Evolutionary conservation across 2,329 filamentous ascomycete genomes (phyloP).

Genomic region (Achaetomium macrosporum): DNA sequence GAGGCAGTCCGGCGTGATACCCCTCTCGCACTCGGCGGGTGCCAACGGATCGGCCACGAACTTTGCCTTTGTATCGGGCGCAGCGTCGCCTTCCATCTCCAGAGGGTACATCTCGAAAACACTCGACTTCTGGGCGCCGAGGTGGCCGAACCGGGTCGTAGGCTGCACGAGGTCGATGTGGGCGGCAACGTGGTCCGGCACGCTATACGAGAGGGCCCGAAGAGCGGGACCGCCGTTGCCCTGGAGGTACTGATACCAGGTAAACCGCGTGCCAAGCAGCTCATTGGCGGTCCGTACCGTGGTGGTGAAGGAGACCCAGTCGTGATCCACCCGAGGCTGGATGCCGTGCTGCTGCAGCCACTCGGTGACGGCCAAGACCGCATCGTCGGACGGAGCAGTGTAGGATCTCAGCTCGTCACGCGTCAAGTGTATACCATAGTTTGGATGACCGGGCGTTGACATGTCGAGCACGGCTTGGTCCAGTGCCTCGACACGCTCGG

Average conservation of each 20-base stretch:
- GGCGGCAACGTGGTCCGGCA: slow-evolving; percentile 48
- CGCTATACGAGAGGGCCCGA: slow-evolving; percentile 52
- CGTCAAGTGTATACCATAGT: slow-evolving; percentile 58
- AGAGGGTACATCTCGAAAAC: slow-evolving; percentile 34
- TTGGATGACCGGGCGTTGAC: slow-evolving; percentile 52
- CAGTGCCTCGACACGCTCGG: slow-evolving; percentile 38
- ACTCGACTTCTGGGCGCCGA: slow-evolving; percentile 34
- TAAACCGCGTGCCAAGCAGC: slow-evolving; percentile 53
- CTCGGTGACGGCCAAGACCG: slow-evolving; percentile 42
- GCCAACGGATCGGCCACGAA: slow-evolving; percentile 14
- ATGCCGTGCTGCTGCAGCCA: slow-evolving; percentile 53
- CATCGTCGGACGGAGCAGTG: slow-evolving; percentile 45
- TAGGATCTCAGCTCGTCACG: slow-evolving; percentile 52
- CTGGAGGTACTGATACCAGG: slow-evolving; percentile 45
- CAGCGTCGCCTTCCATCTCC: slow-evolving; percentile 16
- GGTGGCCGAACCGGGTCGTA: slow-evolving; percentile 55
- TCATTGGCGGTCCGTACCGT: slow-evolving; percentile 46
- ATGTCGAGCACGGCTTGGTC: slow-evolving; percentile 56
- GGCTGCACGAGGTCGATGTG: slow-evolving; percentile 60
- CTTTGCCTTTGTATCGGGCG: neutral
- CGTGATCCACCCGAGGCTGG: slow-evolving; percentile 40
- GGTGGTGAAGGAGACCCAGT: slow-evolving; percentile 57
- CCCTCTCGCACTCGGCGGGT: slow-evolving; percentile 31
- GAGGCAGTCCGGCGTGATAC: slow-evolving; percentile 44
- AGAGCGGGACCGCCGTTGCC: slow-evolving; percentile 38